Base-by-base conservation (phyloP, 495 filamentous ascomycete species). In the Aspergillus egyptiacus region DNA sequence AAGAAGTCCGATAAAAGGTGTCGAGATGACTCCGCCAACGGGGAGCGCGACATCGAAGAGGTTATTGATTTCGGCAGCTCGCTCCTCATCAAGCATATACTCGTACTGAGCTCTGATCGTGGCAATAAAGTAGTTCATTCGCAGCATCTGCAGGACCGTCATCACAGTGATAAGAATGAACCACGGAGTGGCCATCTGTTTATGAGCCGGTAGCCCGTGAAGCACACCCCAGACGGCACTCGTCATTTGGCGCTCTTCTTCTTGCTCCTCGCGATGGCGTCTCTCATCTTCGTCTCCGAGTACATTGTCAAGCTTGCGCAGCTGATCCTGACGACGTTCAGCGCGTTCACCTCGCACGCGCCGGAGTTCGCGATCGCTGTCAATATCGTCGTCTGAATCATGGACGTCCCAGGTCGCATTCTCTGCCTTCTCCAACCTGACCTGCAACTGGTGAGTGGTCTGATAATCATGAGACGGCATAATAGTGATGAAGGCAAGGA, bases 41-140 rank as follows among this genome's bases (percentile, higher is more conserved):
- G 91, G 91, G 5, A 97, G 70, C 7, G 88, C 89, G n/a, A 95
- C 64, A 59, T 97, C 91, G 64, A 97, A 97, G 66, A 94, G 86
- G 31, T 79, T 68, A 60, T 95, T 96, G 60, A 97, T 75, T 36
- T 74, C 72, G 4, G 81, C 74, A 0, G 89, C 86, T 46, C 75
- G 72, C 39, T 68, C 65, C 6, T 76, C 79, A 17, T 69, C 69
- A 5, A 97, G 76, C 35, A 97, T 77, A 55, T 82, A 82, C 31
- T 82, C 77, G 64, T 96, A 96, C 61, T 97, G 91, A 5, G 83
- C 68, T 3, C 84, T 79, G 55, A 97, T 81, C 1, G 91, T 97
- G 0, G 91, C 91, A 25, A 97, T 90, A 60, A 97, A 97, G 71
- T 90, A 97, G 67, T 97, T 97, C 71, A 96, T 96, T 9, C 91